A percentile compares a stretch with the other conserved stretches of the same genome.
Evolutionary conservation across 2,329 filamentous ascomycete species (phyloP).

Genomic region (Pseudocercospora fuligena): DNA sequence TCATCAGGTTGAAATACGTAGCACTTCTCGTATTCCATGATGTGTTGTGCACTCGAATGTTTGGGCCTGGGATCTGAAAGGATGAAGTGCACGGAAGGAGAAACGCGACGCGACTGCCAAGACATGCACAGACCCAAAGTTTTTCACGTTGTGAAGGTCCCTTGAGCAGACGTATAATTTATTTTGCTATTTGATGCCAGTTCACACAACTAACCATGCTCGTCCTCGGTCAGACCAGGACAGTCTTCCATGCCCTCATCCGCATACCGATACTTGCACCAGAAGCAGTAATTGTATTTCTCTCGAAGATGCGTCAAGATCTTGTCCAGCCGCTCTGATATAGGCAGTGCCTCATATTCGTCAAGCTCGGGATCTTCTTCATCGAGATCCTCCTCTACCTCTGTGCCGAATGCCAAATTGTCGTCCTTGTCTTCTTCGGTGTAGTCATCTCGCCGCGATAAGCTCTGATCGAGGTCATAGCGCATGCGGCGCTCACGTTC

Average conservation of each 20-base stretch:
- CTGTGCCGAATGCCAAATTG: slow-evolving; percentile 67
- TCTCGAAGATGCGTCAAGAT: slow-evolving; percentile 73
- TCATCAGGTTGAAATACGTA: slow-evolving; percentile 50
- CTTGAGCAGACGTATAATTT: neutral
- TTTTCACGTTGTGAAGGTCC: neutral
- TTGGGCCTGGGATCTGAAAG: neutral
- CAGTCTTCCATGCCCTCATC: slow-evolving; percentile 73
- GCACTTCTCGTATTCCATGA: slow-evolving; percentile 56
- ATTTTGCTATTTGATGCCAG: neutral
- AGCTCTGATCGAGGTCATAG: slow-evolving; percentile 68
- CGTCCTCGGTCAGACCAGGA: slow-evolving; percentile 84
- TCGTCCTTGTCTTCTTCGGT: slow-evolving; percentile 75
- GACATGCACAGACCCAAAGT: neutral
- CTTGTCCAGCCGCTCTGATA: slow-evolving; percentile 67
- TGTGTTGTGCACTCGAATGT: neutral
- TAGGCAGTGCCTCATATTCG: slow-evolving; percentile 73
- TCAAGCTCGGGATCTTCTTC: slow-evolving; percentile 81
- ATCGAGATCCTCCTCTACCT: slow-evolving; percentile 69
- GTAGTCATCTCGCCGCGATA: slow-evolving; percentile 67
- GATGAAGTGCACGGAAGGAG: neutral
- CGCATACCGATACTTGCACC: slow-evolving; percentile 86
- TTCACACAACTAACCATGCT: slow-evolving; percentile 62
- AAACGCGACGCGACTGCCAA: neutral
- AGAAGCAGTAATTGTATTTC: slow-evolving; percentile 85
- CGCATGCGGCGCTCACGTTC: slow-evolving; percentile 70